Conservation (phyloP, 2,329 filamentous ascomycete genomes). For the Alternaria arbusti region DNA sequence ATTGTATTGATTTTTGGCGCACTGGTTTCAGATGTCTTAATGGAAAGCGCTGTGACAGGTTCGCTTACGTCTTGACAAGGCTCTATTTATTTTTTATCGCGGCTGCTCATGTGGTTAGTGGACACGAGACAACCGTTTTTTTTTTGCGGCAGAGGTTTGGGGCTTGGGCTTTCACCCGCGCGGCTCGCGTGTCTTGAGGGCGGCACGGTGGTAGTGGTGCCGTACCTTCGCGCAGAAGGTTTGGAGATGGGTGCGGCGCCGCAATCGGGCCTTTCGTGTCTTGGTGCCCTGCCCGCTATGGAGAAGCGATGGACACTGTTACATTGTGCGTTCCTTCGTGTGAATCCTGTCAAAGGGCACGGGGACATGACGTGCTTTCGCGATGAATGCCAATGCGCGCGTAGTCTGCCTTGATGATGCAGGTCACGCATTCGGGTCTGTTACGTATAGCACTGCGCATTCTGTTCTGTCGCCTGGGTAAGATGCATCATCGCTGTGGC, state of each 20-base stretch:
- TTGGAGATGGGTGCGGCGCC: background rate
- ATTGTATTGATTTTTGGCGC: constrained; percentile 5
- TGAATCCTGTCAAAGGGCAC: background rate
- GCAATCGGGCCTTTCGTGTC: constrained; percentile 4
- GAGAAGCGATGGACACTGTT: background rate
- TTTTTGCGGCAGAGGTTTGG: background rate
- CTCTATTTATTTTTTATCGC: background rate
- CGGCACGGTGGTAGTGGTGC: background rate
- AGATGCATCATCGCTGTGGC: background rate
- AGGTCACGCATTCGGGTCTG: background rate
- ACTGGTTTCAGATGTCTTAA: constrained; percentile 3
- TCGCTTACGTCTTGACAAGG: background rate
- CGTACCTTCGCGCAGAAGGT: background rate
- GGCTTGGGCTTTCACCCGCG: background rate
- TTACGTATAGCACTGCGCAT: background rate
- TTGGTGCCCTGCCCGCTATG: background rate
- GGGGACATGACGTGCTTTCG: constrained; percentile 1
- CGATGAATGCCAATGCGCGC: background rate
- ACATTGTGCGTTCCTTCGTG: background rate
- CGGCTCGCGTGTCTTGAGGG: constrained; percentile 4
- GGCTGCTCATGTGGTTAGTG: background rate
- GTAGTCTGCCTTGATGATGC: background rate
- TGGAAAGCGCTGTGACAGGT: background rate
- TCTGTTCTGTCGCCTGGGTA: background rate
- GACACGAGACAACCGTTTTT: background rate